Evolutionary conservation across 345 rosid genomes (phyloP), one percentile per base, ranked within the genome.

Genomic region (Trapa incisa): DNA sequence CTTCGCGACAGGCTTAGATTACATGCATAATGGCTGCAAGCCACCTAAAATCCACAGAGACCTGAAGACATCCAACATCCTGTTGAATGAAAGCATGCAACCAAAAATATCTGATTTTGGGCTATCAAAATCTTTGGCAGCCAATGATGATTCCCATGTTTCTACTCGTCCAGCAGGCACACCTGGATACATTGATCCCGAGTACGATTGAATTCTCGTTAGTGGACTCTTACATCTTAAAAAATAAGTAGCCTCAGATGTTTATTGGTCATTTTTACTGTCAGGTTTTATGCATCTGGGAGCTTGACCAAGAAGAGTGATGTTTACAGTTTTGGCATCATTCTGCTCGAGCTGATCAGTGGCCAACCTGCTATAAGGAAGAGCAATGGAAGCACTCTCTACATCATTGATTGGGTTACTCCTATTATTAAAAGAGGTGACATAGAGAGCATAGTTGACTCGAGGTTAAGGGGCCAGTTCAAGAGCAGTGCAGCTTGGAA

Each of bases 21-120:
- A 22, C 29, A 22, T 22, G 29, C 29, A 22, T 22, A 22, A 22
- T 22, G 29, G 29, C 29, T 22, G 29, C 29, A 22, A 22, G 52
- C 91, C 91, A 60, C 82, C 85, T 8, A 79, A 83, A 68, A 73
- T 86, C 56, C 83, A 80, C 15, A 75, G 81, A 70, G 77, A 81
- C 66, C 58, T 81, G 56, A 81, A 81, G 39, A 38, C 75, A 1
- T 8, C 82, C 42, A 81, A 81, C 75, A 76, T 78, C 43, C 43
- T 81, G 29, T 54, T 81, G 60, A 66, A 62, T 52, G 82, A 71
- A 16, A 67, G 63, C 37, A 33, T 72, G 52, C 76, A 73, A 69
- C 87, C 88, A 6, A 86, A 82, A 67, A 73, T 86, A 61, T 76
- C 88, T 0, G 88, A 86, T 65, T 86, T 86, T 71, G 91, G 91